Percentiles rank a stretch among this genome's conserved stretches.
phyloP scores from a whole-genome alignment of 75 land plant species.

The Cryptomeria japonica region DNA sequence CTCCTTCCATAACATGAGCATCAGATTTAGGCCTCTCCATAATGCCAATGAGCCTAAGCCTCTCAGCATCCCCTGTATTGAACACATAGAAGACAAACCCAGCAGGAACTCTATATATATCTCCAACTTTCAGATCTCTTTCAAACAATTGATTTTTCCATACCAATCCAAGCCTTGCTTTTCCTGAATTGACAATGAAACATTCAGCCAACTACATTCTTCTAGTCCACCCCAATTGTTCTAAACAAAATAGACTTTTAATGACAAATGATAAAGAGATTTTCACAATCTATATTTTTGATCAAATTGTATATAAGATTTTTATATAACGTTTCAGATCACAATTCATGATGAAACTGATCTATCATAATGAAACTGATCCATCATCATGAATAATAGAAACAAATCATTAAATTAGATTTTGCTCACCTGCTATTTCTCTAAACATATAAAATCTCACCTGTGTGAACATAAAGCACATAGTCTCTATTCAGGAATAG shows the following conservation, averaged over 20 bases:
- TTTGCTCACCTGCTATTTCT: neutral
- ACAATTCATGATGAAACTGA: too few species aligned
- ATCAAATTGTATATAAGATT: too few species aligned
- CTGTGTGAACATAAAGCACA: conserved; percentile 61
- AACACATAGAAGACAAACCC: conserved; percentile 4
- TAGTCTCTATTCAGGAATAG: conserved; percentile 51
- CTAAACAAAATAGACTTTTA: too few species aligned
- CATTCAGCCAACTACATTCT: too few species aligned
- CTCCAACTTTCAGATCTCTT: neutral
- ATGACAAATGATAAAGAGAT: too few species aligned
- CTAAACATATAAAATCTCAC: conserved; percentile 17
- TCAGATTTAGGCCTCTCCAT: neutral
- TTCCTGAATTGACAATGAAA: neutral
- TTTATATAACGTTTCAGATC: too few species aligned
- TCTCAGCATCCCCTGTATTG: conserved; percentile 4
- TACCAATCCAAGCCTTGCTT: conserved; percentile 3
- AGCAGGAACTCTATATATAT: conserved; percentile 7
- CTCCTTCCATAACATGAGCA: neutral
- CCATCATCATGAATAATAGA: too few species aligned
- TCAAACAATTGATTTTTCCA: neutral
- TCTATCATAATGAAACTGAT: too few species aligned
- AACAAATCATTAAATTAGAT: neutral
- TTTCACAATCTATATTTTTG: too few species aligned
- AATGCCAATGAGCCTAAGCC: conserved; percentile 8
- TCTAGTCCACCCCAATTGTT: neutral